phyloP scores from a whole-genome alignment of 202 grass and related monocot species.

The Digitaria exilis region DNA sequence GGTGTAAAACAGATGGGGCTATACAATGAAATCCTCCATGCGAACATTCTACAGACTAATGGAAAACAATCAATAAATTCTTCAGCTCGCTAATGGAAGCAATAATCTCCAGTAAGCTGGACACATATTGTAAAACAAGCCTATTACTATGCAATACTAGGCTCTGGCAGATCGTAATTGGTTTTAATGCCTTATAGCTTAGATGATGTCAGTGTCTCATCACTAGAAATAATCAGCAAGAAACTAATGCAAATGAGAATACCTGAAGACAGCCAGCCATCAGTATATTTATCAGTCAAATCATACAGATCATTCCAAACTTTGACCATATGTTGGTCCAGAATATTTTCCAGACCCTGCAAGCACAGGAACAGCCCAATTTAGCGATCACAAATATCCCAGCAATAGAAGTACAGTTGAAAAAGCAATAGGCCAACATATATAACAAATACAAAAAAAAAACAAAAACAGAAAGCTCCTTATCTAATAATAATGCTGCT shows the following conservation, averaged over 20 bases:
- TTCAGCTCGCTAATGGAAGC: not conserved
- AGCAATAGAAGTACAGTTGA: not conserved
- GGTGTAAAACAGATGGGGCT: not conserved
- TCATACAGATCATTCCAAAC: constrained; percentile 85
- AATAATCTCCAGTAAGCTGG: not conserved
- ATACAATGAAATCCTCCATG: not conserved
- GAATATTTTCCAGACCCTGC: constrained; percentile 82
- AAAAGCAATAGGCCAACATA: not conserved
- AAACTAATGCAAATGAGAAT: constrained; percentile 30
- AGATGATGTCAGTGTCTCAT: not conserved
- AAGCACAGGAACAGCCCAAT: constrained; percentile 16
- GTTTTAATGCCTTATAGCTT: not conserved
- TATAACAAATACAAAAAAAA: constrained; percentile 9
- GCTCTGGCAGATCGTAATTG: not conserved
- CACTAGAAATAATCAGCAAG: not conserved
- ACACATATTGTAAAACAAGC: not conserved
- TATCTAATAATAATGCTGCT: constrained; percentile 16
- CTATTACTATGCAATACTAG: constrained; percentile 7
- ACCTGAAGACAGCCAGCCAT: constrained; percentile 96
- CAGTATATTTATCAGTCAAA: constrained; percentile 77
- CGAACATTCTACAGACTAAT: not conserved
- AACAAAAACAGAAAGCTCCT: constrained; percentile 18
- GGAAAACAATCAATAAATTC: not conserved
- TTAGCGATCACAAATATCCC: constrained; percentile 9
- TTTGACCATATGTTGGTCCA: constrained; percentile 74